Evolutionary conservation across 768 basidiomycete species (phyloP), one percentile per base, ranked within the genome.

Genomic region (Suillus subalutaceus): DNA sequence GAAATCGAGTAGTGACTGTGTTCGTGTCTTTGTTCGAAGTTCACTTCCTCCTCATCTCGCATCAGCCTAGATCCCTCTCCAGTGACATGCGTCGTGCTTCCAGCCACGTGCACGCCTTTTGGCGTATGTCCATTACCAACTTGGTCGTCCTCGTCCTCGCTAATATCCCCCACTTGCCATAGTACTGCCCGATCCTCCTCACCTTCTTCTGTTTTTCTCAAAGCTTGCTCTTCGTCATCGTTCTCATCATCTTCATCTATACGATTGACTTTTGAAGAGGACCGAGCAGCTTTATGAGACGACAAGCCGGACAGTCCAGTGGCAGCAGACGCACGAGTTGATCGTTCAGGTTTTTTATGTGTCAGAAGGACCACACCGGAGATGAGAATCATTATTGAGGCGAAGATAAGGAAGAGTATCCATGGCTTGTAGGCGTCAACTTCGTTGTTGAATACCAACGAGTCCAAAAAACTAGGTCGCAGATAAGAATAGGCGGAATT

Each of bases 331-430:
- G 68, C 32, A 71, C 59, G 63, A 67, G 69, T 66, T 20, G 72
- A 72, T 66, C 72, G 79, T 75, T 93, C 91, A 0, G 94, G 90
- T 72, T 96, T 95, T 82, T 98, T 96, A 79, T 93, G 89, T 4
- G 95, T 96, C 32, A 98, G 83, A 1, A 98, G 86, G n/a, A 96
- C 91, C 62, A 99, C 97, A 12, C 97, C 96, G 0, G 85, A 88
- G 55, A 98, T 90, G 63, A 99, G 89, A 52, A 97, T 84, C 53
- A 88, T 78, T 70, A 98, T 96, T 2, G 95, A 96, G 48, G 89
- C 78, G 72, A 93, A 95, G 67, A 97, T 93, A 56, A 94, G 84
- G 80, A 94, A 90, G 56, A 98, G 87, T 0, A 89, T 88, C 96
- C 95, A 97, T 32, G 91, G 84, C 67, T 91, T 83, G 74, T 94